phyloP scores from a whole-genome alignment of 805 yeast genomes.

The Cyberlindnera suaveolens region DNA sequence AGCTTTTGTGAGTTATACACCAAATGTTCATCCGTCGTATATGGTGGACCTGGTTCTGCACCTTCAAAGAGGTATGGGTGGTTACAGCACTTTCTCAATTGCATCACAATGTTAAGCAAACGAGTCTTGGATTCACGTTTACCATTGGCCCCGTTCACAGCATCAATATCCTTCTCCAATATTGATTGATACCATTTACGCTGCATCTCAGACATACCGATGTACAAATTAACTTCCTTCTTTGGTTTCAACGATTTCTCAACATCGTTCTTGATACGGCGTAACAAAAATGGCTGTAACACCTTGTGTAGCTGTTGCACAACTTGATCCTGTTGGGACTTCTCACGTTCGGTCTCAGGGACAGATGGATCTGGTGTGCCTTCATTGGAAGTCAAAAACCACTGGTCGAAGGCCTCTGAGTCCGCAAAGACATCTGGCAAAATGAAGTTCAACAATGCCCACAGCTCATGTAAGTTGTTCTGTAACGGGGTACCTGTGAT shows the following conservation, averaged over 20 bases:
- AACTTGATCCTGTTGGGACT: conserved; percentile 38
- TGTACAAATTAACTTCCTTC: conserved; percentile 65
- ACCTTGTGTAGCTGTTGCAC: conserved; percentile 72
- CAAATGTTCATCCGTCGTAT: conserved; percentile 77
- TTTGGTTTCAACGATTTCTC: conserved; percentile 73
- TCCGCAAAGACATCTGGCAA: conserved; percentile 76
- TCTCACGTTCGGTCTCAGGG: conserved; percentile 29
- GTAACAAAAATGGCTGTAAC: conserved; percentile 63
- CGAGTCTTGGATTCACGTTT: conserved; percentile 72
- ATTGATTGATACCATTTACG: conserved; percentile 70
- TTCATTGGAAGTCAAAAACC: conserved; percentile 44
- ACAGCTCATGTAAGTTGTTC: conserved; percentile 70
- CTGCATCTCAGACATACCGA: conserved; percentile 77
- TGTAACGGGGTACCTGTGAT: conserved; percentile 83
- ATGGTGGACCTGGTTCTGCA: conserved; percentile 88
- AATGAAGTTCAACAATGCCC: conserved; percentile 74
- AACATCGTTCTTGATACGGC: conserved; percentile 78
- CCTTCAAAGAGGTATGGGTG: conserved; percentile 84
- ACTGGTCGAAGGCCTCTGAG: conserved; percentile 65
- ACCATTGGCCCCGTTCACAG: conserved; percentile 77
- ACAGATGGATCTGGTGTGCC: conserved; percentile 27
- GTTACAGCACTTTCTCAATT: conserved; percentile 76
- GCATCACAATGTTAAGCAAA: conserved; percentile 76
- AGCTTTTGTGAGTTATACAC: conserved; percentile 68
- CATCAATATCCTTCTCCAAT: conserved; percentile 75